These are phyloP conservation scores for Mycena capillaripes DNA, from an alignment of 768 basidiomycete genomes.

Conservation along the genomic window DNA sequence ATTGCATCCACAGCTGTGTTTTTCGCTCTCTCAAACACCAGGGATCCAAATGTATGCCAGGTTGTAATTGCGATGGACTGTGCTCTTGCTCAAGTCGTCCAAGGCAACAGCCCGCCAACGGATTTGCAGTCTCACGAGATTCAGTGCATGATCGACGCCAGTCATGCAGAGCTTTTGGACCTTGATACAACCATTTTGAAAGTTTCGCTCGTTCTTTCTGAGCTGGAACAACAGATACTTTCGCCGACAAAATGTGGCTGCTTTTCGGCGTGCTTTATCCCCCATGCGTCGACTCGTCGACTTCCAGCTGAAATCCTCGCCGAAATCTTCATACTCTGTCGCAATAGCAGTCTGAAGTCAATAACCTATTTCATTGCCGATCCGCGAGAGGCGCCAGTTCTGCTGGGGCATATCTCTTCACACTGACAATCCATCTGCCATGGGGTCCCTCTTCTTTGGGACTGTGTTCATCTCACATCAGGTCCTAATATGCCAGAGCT, in stretches of 20 bases:
- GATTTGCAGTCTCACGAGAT: neutral
- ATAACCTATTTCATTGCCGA: neutral
- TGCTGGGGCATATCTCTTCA: neutral
- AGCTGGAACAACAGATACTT: neutral
- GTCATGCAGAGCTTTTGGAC: neutral
- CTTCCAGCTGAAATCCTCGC: neutral
- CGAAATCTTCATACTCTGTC: neutral
- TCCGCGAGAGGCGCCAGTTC: neutral
- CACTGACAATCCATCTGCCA: neutral
- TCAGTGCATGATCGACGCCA: neutral
- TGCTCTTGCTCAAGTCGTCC: neutral
- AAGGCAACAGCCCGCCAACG: neutral
- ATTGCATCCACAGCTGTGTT: no score
- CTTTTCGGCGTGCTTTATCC: neutral
- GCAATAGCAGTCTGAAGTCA: neutral
- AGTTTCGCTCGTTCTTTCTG: neutral
- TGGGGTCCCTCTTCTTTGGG: neutral
- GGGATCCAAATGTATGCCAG: no score
- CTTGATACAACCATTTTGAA: neutral
- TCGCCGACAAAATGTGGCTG: neutral
- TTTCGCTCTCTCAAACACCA: no score
- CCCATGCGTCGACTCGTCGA: neutral
- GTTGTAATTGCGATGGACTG: no score
- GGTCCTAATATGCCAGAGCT: neutral
- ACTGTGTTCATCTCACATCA: neutral